phyloP scores from a whole-genome alignment of 2,329 filamentous ascomycete genomes.

The Colletotrichum sp. region DNA sequence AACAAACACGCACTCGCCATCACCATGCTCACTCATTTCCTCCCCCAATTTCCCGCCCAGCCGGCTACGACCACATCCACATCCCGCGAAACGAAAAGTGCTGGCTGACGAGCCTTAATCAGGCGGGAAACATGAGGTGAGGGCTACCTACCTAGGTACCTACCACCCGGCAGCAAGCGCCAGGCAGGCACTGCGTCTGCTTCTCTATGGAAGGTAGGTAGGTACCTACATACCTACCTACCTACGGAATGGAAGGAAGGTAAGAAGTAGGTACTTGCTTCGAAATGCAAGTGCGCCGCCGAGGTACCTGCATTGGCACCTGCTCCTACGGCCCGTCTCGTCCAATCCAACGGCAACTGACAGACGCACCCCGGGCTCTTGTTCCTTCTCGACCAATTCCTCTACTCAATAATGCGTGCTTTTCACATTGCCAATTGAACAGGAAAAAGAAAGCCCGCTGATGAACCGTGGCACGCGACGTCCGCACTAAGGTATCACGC shows the following conservation, averaged over 20 bases:
- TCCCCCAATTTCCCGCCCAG: background rate
- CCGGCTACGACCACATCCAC: background rate
- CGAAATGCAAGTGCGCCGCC: background rate
- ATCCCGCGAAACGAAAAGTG: background rate
- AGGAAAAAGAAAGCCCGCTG: background rate
- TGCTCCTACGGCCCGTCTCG: background rate
- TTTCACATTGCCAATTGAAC: background rate
- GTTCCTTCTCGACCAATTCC: background rate
- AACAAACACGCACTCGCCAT: background rate
- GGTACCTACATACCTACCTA: background rate
- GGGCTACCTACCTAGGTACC: background rate
- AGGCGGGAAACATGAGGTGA: background rate
- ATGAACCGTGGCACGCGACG: background rate
- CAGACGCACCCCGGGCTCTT: slow-evolving; percentile 1
- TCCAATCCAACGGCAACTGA: slow-evolving; percentile 14
- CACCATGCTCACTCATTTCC: background rate
- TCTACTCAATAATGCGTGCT: background rate
- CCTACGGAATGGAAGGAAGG: background rate
- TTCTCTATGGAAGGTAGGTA: background rate
- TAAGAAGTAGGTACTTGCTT: background rate
- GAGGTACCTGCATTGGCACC: slow-evolving; percentile 19
- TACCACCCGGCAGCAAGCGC: background rate
- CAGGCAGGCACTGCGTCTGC: background rate
- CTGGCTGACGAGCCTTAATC: background rate
- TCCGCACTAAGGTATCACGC: background rate